These are phyloP conservation scores for Allium sativum DNA, from an alignment of 106 monocot species.

Conservation along the genomic window DNA sequence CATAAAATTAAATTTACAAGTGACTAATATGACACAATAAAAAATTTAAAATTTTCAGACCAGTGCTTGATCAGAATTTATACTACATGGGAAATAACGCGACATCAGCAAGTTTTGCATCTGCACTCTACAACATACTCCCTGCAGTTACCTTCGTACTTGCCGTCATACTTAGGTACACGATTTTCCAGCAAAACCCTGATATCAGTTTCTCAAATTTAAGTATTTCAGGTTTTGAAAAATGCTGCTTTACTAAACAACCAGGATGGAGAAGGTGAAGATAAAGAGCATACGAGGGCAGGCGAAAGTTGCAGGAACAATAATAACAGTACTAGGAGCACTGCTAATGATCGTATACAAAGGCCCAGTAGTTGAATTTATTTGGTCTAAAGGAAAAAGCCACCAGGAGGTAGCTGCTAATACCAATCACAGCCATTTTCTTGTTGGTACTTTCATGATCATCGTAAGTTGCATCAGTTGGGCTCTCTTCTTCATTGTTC, in stretches of 20 bases:
- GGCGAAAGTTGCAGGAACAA: conserved; percentile 45
- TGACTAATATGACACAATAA: not conserved
- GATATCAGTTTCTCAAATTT: no score
- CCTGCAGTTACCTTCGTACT: conserved; percentile 57
- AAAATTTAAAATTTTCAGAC: conserved; percentile 25
- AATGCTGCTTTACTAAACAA: not conserved
- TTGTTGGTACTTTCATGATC: conserved; percentile 42
- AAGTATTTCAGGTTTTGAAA: no score
- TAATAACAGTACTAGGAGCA: conserved; percentile 44
- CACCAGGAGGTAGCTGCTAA: not conserved
- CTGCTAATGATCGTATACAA: conserved; percentile 63
- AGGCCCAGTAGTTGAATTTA: conserved; percentile 35
- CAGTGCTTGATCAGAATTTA: conserved; percentile 81
- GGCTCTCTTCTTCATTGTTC: conserved; percentile 64
- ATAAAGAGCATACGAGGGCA: conserved; percentile 38
- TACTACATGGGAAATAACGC: conserved; percentile 72
- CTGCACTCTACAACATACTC: conserved; percentile 68
- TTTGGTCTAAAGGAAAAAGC: conserved; percentile 23
- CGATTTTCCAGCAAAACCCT: not conserved
- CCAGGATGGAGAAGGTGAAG: conserved; percentile 49
- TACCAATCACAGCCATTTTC: conserved; percentile 26
- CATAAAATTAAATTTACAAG: not conserved
- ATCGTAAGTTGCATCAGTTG: conserved; percentile 43
- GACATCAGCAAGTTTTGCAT: conserved; percentile 65
- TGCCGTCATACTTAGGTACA: conserved; percentile 43